phyloP scores from a whole-genome alignment of 805 yeast species.

The Myxozyma neotropica region DNA sequence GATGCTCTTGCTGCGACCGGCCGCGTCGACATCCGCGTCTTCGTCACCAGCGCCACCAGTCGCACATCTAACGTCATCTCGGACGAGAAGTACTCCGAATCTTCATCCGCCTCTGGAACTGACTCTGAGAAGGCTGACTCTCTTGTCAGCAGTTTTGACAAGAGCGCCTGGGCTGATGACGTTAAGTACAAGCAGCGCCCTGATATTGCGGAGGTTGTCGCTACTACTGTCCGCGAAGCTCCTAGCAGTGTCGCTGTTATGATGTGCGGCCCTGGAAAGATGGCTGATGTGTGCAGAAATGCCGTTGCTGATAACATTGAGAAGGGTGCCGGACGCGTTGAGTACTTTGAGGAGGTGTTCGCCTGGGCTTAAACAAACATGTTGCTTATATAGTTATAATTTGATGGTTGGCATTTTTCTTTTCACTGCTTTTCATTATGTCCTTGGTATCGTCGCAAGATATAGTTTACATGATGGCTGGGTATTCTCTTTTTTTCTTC shows the following conservation, averaged over 20 bases:
- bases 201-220: not conserved
- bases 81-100: not conserved
- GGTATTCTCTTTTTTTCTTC: no score
- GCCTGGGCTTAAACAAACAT: constrained; percentile 18
- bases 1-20: constrained; percentile 10
- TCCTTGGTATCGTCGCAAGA: no score
- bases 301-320: constrained; percentile 19
- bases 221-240: constrained; percentile 14
- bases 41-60: constrained; percentile 1
- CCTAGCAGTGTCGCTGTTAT: constrained; percentile 22
- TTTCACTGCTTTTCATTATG: no score
- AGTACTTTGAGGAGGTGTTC: constrained; percentile 24
- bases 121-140: constrained; percentile 4
- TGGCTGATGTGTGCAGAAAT: constrained; percentile 12
- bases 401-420: no score
- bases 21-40: constrained; percentile 8
- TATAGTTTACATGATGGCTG: no score
- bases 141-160: not conserved
- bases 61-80: not conserved
- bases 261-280: constrained; percentile 26
- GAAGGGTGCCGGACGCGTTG: constrained; percentile 20
- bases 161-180: not conserved
- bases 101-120: not conserved
- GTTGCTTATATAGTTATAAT: no score
- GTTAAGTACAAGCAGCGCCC: constrained; percentile 19